Base-by-base conservation (phyloP, 2,329 filamentous ascomycete species). In the Fusarium nelsonii region DNA sequence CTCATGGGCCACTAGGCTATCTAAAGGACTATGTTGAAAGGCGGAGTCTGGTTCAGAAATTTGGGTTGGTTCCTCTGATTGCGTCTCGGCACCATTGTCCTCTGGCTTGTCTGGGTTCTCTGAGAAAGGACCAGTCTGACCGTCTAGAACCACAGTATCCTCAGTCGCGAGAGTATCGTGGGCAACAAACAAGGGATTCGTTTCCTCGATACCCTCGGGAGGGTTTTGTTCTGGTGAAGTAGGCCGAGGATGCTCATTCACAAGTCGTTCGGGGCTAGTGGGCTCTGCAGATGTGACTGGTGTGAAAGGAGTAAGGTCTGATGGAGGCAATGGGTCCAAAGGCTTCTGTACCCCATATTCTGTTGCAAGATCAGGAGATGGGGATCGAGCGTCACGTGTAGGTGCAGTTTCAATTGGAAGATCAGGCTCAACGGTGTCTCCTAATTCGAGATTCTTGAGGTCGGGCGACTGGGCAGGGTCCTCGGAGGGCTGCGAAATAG, bases 11-110 rank as follows among this genome's bases (percentile, higher is more conserved):
- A 28, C 11, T 20, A 30, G 33, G 26, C 50, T 39, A 36, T 26
- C 54, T 33, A n/a, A 12, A 9, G 20, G 15, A 20, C 34, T 10
- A n/a, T 39, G 33, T 12, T 53, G 51, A 18, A 32, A 18, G 36
- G 37, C 6, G 26, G 45, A 20, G 30, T 36, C 46, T 15, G 16
- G 23, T 30, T 45, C 16, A 39, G n/a, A n/a, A 43, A 30, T 51
- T 20, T 56, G 58, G 16, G 33, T 33, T 11, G 43, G n/a, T 18
- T 68, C 48, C 20, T 55, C 40, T 11, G 39, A 30, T 40, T 18
- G 23, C 18, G 44, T 23, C 18, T 61, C 44, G 18, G 14, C 26
- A 37, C 57, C 37, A 8, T 15, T 46, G 55, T 50, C 39, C 32
- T 30, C 32, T 43, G 39, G 23, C 51, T 58, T 39, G 16, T 23